Percentiles rank a stretch among this genome's conserved stretches.
These are phyloP conservation scores for Citrus inodora DNA, from an alignment of 345 rosid genomes.

Conservation along the genomic window DNA sequence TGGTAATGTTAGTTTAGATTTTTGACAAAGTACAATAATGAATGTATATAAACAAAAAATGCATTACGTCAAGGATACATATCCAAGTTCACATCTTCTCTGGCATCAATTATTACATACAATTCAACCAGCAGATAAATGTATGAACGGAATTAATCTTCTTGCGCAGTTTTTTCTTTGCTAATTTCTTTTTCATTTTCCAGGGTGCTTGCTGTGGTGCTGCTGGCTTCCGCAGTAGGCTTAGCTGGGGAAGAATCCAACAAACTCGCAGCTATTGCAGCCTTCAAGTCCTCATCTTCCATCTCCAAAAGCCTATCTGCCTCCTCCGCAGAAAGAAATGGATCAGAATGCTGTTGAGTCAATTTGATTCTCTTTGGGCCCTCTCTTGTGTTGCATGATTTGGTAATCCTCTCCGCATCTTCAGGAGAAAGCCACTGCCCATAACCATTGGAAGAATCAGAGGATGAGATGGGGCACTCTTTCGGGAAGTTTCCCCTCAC, in stretches of 20 bases:
- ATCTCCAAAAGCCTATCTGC: conserved; percentile 41
- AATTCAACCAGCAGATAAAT: conserved; percentile 1
- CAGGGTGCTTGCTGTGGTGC: conserved; percentile 27
- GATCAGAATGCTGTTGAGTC: conserved; percentile 35
- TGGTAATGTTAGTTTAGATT: neutral
- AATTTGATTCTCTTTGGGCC: conserved; percentile 30
- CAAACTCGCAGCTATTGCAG: conserved; percentile 90
- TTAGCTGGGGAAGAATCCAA: conserved; percentile 55
- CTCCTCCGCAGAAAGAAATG: conserved; percentile 30
- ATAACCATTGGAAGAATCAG: conserved; percentile 71
- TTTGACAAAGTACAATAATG: conserved; percentile 10
- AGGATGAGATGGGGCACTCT: conserved; percentile 66
- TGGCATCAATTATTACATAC: conserved; percentile 13
- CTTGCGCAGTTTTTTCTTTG: conserved; percentile 25
- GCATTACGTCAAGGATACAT: conserved; percentile 3
- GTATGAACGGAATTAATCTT: conserved; percentile 11
- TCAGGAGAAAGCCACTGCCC: conserved; percentile 92
- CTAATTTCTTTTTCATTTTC: conserved; percentile 27
- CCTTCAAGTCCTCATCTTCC: conserved; percentile 83
- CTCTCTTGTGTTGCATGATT: conserved; percentile 44
- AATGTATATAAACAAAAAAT: conserved; percentile 15
- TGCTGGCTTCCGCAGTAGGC: conserved; percentile 29
- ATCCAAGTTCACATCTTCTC: conserved; percentile 15
- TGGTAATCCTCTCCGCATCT: conserved; percentile 79
- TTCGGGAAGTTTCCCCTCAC: conserved; percentile 88